Base-by-base conservation (phyloP, 2,329 filamentous ascomycete species). In the Pyricularia sp. region DNA sequence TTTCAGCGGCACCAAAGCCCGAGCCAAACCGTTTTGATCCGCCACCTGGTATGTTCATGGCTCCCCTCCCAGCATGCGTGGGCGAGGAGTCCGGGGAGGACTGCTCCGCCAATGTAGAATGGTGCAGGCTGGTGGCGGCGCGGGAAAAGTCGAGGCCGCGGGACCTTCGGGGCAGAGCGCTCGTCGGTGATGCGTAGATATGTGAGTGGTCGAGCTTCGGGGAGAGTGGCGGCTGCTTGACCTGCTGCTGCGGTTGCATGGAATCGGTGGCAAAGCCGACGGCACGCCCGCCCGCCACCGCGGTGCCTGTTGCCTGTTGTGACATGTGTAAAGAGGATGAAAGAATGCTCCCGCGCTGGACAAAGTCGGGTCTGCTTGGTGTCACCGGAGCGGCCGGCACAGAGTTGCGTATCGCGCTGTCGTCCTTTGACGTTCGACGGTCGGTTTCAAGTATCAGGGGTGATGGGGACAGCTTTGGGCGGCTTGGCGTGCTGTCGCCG, bases 141-240 rank as follows among this genome's bases (percentile, higher is more conserved):
- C 93, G 85, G 55, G 93, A 93, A 75, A 96, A 97, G 77, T 97
- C 93, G 67, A 97, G 81, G 59, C 93, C 93, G 65, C 93, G 86
- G 33, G 93, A 97, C 67, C 93, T 88, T 68, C 93, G 86, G 22
- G 93, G 93, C 8, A 97, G 82, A 61, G 96, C 89, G 64, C 93
- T 96, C 30, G 90, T 88, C 2, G 93, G 92, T 1, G 91, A 93
- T 57, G 89, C 89, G 78, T 96, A 96, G 62, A 88, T 91, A 69
- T 92, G 89, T 24, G 88, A 88, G 65, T 90, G 84, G 74, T 96
- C 92, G 68, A 94, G 84, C 74, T 96, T 92, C 19, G 93, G 92
- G 2, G 91, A 96, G 66, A 93, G 81, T 70, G 92, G 91, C 30
- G 78, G 78, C n/a, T 86, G 79, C 71, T 83, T 87, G 68, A 66